A percentile compares a stretch with the other conserved stretches of the same genome.
Conservation (phyloP, 179 eudicot genomes). For the Actinidia arguta region DNA sequence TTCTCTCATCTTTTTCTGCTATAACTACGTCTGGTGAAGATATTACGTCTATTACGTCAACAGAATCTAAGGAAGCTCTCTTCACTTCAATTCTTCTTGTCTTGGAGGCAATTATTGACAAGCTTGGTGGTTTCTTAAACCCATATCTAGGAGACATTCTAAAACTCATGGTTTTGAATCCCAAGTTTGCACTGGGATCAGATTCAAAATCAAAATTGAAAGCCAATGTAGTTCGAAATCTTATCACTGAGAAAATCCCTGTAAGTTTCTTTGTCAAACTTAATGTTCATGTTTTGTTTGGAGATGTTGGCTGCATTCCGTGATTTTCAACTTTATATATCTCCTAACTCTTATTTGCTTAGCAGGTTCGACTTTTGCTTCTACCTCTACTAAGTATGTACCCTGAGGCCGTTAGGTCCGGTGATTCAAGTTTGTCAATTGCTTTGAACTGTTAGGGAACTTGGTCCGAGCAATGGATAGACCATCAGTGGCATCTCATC, state of each 20-base stretch:
- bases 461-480: constrained; percentile 75
- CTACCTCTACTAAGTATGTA: constrained; percentile 74
- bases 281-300: background rate
- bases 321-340: background rate
- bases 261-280: constrained; percentile 36
- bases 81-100: constrained; percentile 58
- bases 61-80: constrained; percentile 46
- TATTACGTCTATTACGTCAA: constrained; percentile 16
- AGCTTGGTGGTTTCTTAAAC: constrained; percentile 84
- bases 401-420: constrained; percentile 64
- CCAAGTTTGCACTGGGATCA: constrained; percentile 52
- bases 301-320: constrained; percentile 2
- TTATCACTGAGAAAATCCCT: constrained; percentile 73
- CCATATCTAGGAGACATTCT: constrained; percentile 82
- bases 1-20: constrained; percentile 29
- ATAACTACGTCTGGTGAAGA: constrained; percentile 26
- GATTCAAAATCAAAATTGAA: constrained; percentile 60
- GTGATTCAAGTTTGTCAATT: constrained; percentile 68
- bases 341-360: background rate
- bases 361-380: constrained; percentile 75
- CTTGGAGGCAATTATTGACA: constrained; percentile 82
- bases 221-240: constrained; percentile 72
- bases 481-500: constrained; percentile 61
- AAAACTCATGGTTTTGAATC: constrained; percentile 69
- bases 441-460: constrained; percentile 71